phyloP scores from a whole-genome alignment of 305 asterid species.

The Fraxinus xanthoxyloides region DNA sequence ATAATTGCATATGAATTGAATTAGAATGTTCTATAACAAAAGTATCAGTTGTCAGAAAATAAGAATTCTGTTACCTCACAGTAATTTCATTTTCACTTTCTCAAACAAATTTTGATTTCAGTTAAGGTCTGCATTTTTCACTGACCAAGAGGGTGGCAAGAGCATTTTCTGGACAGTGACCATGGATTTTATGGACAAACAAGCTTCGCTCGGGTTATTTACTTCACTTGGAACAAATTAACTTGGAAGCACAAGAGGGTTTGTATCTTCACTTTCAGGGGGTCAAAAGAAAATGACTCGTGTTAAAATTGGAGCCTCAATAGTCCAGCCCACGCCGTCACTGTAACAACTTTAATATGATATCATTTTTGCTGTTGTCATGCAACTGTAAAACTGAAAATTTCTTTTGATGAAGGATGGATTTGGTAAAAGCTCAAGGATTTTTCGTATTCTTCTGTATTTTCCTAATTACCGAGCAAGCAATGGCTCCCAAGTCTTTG shows the following conservation, averaged over 20 bases:
- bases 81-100: not conserved
- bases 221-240: not conserved
- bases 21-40: not conserved
- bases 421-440: not conserved
- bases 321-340: not conserved
- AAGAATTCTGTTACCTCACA: not conserved
- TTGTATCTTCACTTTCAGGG: not conserved
- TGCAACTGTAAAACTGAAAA: not conserved
- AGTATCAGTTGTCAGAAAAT: not conserved
- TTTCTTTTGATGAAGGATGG: not conserved
- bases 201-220: constrained; percentile 4
- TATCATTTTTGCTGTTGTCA: not conserved
- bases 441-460: too few species aligned
- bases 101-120: constrained; percentile 13
- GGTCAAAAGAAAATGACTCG: not conserved
- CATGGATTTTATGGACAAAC: not conserved
- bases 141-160: not conserved
- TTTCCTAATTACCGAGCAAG: too few species aligned
- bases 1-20: not conserved
- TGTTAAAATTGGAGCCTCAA: not conserved
- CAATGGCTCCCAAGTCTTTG: not conserved
- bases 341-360: not conserved
- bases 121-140: constrained; percentile 9
- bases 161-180: not conserved
- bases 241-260: constrained; percentile 8